Conservation (phyloP, 306 rosid genomes). For the Quercus berberidifolia region DNA sequence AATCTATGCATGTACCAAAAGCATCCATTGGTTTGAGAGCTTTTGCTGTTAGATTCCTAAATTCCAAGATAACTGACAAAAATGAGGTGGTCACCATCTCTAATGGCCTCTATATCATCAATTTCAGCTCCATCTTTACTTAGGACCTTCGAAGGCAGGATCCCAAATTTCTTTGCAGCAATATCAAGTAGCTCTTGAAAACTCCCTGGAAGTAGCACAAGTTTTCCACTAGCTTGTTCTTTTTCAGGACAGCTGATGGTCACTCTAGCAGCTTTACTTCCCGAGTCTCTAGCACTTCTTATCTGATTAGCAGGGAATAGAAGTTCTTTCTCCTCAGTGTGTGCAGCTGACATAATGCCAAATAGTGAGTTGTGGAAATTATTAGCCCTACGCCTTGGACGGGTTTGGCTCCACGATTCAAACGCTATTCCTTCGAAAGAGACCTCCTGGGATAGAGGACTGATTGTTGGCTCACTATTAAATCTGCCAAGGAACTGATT, state of each 20-base stretch:
- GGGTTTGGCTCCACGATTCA: constrained; percentile 37
- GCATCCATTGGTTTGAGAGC: not conserved
- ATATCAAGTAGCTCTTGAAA: constrained; percentile 63
- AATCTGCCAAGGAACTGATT: constrained; percentile 58
- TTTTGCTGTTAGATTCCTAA: constrained; percentile 4
- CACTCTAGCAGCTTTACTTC: constrained; percentile 41
- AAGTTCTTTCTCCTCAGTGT: constrained; percentile 43
- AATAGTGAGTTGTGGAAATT: constrained; percentile 75
- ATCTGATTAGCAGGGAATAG: constrained; percentile 15
- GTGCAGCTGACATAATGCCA: constrained; percentile 75
- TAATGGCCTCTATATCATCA: constrained; percentile 75
- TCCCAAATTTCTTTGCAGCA: constrained; percentile 64
- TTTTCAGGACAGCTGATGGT: constrained; percentile 67
- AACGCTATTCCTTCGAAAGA: constrained; percentile 33
- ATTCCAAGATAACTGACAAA: constrained; percentile 30
- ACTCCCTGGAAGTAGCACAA: constrained; percentile 67
- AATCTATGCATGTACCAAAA: not conserved
- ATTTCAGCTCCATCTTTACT: constrained; percentile 70
- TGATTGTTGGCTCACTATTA: constrained; percentile 72
- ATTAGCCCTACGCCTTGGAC: constrained; percentile 62
- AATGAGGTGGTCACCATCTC: constrained; percentile 79
- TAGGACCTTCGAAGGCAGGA: constrained; percentile 39
- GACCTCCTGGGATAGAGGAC: constrained; percentile 33
- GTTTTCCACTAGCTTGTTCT: constrained; percentile 51
- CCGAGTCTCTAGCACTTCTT: constrained; percentile 14